Percentiles rank a stretch among this genome's conserved stretches.
phyloP scores from a whole-genome alignment of 2,329 filamentous ascomycete species.

The Xylogone sp. region DNA sequence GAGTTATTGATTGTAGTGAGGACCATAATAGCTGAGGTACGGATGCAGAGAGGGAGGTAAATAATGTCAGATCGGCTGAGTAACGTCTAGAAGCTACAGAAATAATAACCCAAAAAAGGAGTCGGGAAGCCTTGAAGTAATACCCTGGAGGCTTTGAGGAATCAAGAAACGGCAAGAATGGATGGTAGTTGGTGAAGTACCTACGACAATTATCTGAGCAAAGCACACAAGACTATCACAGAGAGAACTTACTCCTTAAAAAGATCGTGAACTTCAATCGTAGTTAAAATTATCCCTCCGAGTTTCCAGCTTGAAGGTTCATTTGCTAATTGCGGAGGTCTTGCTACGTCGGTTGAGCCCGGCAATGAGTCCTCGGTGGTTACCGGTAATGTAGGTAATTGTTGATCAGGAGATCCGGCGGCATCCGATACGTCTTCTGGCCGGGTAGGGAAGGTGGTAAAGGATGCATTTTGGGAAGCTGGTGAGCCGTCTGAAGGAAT shows the following conservation, averaged over 20 bases:
- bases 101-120: conserved; percentile 15
- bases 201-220: background rate
- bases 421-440: background rate
- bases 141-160: conserved; percentile 2
- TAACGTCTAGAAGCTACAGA: conserved; percentile 9
- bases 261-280: conserved; percentile 2
- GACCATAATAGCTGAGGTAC: conserved; percentile 9
- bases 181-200: conserved; percentile 12
- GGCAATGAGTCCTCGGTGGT: background rate
- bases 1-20: conserved; percentile 1
- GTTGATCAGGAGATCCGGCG: background rate
- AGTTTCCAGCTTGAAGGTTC: background rate
- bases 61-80: conserved; percentile 5
- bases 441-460: background rate
- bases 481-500: background rate
- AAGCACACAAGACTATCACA: background rate
- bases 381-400: background rate
- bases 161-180: conserved; percentile 9
- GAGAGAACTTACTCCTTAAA: conserved; percentile 2
- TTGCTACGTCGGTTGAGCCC: background rate
- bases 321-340: background rate
- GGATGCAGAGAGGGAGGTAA: conserved; percentile 1
- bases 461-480: background rate
- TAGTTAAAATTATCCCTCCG: conserved; percentile 1
- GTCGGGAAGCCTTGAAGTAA: conserved; percentile 6